Evolutionary conservation across 2,329 filamentous ascomycete genomes (phyloP).

Genomic region (Biscogniauxia marginata): DNA sequence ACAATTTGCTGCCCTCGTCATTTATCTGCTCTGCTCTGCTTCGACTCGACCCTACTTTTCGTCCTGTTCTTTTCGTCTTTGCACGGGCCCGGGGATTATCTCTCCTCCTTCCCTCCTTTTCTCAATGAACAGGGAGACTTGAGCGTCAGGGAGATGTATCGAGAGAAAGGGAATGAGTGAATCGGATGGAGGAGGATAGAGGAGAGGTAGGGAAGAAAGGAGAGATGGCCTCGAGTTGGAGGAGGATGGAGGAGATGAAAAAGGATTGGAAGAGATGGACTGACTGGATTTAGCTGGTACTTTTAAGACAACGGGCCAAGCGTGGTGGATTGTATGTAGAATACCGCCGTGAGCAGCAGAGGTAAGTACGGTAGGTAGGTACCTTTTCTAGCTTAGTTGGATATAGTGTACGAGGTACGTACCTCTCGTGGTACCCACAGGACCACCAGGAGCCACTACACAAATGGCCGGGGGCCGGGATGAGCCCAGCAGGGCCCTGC

Average conservation of each 20-base stretch:
- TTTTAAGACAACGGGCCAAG: conserved; percentile 41
- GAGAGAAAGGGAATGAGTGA: conserved; percentile 54
- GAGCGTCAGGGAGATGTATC: conserved; percentile 35
- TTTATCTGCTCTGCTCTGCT: conserved; percentile 17
- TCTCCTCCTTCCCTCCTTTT: conserved; percentile 36
- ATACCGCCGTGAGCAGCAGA: conserved; percentile 9
- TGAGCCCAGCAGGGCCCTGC: conserved; percentile 13
- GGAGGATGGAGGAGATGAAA: conserved; percentile 52
- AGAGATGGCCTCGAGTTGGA: conserved; percentile 49
- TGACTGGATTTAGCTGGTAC: conserved; percentile 36
- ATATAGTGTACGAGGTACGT: neutral
- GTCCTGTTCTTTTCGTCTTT: conserved; percentile 23
- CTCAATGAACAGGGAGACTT: conserved; percentile 41
- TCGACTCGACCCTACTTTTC: conserved; percentile 24
- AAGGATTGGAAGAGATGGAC: conserved; percentile 54
- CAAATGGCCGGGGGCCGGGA: conserved; percentile 17
- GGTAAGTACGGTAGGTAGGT: neutral
- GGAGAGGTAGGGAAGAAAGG: conserved; percentile 33
- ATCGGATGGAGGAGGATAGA: conserved; percentile 43
- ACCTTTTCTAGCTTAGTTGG: neutral
- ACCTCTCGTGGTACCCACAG: neutral
- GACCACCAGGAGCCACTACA: conserved; percentile 5
- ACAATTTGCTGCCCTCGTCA: conserved; percentile 26
- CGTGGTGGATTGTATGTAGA: conserved; percentile 9
- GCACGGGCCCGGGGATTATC: conserved; percentile 25